Evolutionary conservation across 768 basidiomycete species (phyloP).

Genomic region (Suillus hirtellus): DNA sequence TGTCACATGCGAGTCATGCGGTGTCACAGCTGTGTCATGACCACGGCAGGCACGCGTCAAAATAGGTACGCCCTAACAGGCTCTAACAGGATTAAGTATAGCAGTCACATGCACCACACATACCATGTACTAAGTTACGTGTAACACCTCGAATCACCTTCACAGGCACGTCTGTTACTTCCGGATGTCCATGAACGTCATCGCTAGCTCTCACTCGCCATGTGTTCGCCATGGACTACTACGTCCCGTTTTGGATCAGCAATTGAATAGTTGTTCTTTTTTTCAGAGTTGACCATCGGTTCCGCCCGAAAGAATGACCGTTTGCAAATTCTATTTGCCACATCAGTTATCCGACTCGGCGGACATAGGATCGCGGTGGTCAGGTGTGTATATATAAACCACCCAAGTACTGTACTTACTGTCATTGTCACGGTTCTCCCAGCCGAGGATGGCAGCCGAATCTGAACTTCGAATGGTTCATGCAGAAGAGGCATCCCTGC

Average conservation of each 20-base stretch:
- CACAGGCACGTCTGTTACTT: too few relatives aligned
- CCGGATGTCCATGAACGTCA: too few relatives aligned
- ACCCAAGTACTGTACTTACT: not conserved
- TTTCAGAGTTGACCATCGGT: not conserved
- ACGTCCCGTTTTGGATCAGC: slow-evolving; percentile 26
- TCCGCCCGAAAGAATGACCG: not conserved
- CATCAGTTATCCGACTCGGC: not conserved
- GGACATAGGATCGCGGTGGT: not conserved
- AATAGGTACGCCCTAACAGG: too few relatives aligned
- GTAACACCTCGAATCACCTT: not conserved
- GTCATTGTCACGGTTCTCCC: not conserved
- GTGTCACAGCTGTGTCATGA: too few relatives aligned
- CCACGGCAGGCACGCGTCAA: too few relatives aligned
- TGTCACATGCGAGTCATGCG: too few relatives aligned
- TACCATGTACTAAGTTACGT: too few relatives aligned
- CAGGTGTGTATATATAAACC: not conserved
- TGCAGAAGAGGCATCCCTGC: not conserved
- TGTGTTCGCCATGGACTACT: slow-evolving; percentile 31
- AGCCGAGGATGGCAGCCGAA: not conserved
- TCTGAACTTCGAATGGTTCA: not conserved
- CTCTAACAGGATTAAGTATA: not conserved
- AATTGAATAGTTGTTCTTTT: not conserved
- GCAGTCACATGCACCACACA: not conserved
- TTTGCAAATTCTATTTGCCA: not conserved
- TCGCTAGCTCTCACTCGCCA: too few relatives aligned